Base-by-base conservation (phyloP, 129 eudicot genomes). In the Kitagawia praeruptora region DNA sequence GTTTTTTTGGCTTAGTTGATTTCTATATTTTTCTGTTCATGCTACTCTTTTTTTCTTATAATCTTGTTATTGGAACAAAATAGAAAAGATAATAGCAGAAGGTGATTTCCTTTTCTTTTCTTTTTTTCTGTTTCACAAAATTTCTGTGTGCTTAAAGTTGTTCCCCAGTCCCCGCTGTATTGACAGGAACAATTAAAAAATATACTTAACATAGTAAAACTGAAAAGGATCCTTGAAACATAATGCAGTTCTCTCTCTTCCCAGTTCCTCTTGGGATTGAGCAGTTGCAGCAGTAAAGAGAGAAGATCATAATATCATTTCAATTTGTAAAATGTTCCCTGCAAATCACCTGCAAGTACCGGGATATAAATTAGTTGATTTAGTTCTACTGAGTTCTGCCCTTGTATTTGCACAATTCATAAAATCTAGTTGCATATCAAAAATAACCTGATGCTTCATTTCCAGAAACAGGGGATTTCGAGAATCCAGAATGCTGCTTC, bases 111-210 rank as follows among this genome's bases (percentile, higher is more conserved):
- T 69, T 70, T 47, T 76, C 48, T 80, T 46, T 8, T 5, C 70
- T 75, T 80, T 51, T 58, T 25, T n/a, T 34, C 3, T 61, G 34
- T 61, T n/a, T 61, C 4, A n/a, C 34, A n/a, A 25, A 81, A 82
- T 84, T 82, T 86, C 82, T 84, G 77, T 81, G 88, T 82, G 83
- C 86, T 81, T 70, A 23, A 80, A 79, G 88, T 78, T 86, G 93
- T 86, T 89, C 86, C 90, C 90, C 78, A 78, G 64, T 89, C 86
- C 93, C 93, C 78, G 76, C 49, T 51, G 75, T 83, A 79, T 82
- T 78, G 90, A 86, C 90, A 86, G 80, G 83, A 79, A 79, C 81
- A 51, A 82, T 48, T 48, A 81, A 81, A 3, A 39, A 39, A 39
- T 0, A 81, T 19, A 74, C 58, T 64, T 37, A 71, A 64, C 66